Conservation (phyloP, 148 eudicot species). For the Simmondsia chinensis region DNA sequence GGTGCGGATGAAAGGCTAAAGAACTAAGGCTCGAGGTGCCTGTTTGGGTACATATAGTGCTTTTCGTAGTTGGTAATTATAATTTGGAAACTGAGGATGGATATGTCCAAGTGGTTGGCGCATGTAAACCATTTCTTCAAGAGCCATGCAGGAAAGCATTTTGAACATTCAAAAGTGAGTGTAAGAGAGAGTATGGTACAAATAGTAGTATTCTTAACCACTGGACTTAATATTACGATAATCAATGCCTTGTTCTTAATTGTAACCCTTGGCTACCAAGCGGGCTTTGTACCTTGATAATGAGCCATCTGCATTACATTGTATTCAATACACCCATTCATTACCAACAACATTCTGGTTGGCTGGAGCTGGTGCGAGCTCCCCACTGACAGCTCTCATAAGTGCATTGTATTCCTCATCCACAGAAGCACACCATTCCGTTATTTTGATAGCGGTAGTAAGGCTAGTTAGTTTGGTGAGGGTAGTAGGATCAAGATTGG, state of each 20-base stretch:
- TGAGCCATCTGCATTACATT: conserved; percentile 1
- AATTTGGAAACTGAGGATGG: not conserved
- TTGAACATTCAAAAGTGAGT: not conserved
- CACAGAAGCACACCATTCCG: not conserved
- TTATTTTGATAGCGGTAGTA: not conserved
- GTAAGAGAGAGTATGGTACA: not conserved
- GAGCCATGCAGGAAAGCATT: conserved; percentile 12
- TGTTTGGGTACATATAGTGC: not conserved
- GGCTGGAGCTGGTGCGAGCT: not conserved
- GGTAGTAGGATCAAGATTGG: not conserved
- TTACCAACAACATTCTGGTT: not conserved
- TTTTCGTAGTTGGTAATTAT: not conserved
- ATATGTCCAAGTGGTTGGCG: conserved; percentile 1
- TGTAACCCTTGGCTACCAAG: conserved; percentile 5
- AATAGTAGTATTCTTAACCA: conserved; percentile 3
- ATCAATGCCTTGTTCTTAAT: conserved; percentile 4
- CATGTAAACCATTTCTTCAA: not conserved
- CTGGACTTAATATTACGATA: conserved; percentile 7
- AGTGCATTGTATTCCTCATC: not conserved
- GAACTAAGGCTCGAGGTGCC: conserved; percentile 6
- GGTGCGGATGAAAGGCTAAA: not conserved
- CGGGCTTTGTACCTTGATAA: too few species aligned
- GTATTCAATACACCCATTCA: conserved; percentile 5
- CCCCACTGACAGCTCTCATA: not conserved
- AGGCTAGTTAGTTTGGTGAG: not conserved